These are phyloP conservation scores for Apiospora malaysiana DNA, from an alignment of 2,329 filamentous ascomycete species.

Conservation along the genomic window DNA sequence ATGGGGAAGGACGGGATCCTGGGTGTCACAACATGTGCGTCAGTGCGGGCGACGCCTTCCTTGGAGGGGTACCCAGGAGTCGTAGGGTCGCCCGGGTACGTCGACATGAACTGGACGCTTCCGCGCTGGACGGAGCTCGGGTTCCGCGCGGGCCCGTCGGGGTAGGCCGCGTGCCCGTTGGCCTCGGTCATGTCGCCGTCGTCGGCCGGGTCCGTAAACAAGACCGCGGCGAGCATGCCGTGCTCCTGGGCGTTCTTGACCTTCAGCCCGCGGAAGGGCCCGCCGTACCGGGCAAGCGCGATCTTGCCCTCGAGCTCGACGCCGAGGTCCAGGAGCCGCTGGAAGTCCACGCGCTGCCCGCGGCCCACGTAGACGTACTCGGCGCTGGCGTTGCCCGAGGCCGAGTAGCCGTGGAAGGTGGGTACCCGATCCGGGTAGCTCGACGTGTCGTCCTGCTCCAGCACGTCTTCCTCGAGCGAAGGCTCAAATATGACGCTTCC, in stretches of 20 bases:
- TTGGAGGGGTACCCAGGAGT: constrained; percentile 84
- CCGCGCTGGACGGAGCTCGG: constrained; percentile 81
- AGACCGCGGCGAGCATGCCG: constrained; percentile 73
- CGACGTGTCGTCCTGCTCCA: constrained; percentile 76
- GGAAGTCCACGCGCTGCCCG: constrained; percentile 75
- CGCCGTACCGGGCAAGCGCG: constrained; percentile 77
- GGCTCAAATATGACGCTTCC: constrained; percentile 61
- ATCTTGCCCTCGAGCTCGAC: constrained; percentile 78
- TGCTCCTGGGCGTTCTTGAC: constrained; percentile 82
- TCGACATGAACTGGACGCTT: constrained; percentile 74
- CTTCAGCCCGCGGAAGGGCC: constrained; percentile 80
- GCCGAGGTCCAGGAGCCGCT: constrained; percentile 71
- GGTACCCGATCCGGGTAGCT: constrained; percentile 72
- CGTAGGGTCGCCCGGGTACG: constrained; percentile 70
- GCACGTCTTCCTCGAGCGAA: constrained; percentile 72
- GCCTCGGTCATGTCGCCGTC: constrained; percentile 76
- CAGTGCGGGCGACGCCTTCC: constrained; percentile 70
- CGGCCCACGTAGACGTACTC: constrained; percentile 80
- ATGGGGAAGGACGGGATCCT: constrained; percentile 82
- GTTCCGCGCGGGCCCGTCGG: constrained; percentile 77
- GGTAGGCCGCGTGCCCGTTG: constrained; percentile 76
- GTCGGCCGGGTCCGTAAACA: constrained; percentile 78
- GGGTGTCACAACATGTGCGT: constrained; percentile 67
- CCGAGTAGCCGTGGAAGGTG: constrained; percentile 84
- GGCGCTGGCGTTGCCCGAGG: constrained; percentile 76